Base-by-base conservation (phyloP, 2,329 filamentous ascomycete species). In the Alternaria metachromatica region DNA sequence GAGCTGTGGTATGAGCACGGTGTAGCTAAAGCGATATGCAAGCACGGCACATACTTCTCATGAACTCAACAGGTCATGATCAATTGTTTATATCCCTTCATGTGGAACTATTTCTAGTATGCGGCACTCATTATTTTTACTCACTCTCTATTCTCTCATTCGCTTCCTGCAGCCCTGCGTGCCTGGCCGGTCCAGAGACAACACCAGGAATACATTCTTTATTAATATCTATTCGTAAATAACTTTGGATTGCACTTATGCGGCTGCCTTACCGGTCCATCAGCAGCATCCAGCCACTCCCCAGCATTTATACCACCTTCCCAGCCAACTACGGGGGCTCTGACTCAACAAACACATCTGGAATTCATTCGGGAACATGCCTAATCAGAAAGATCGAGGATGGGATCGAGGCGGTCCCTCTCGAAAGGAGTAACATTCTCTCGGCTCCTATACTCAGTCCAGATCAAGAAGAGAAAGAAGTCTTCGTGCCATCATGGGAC, bases 391-490 rank as follows among this genome's bases (percentile, higher is more conserved):
- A 66, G 20, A 65, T 76, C 11, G 71, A 71, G 26, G 70, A 75
- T 64, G 76, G 75, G n/a, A 71, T 77, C 20, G 75, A 78, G 53
- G 63, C 76, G 0, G 74, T 78, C 8, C 76, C 76, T 1, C 60
- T 78, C 28, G 76, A 78, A 53, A 64, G 70, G 25, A 66, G 66
- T 23, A 72, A 74, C 23, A 60, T 61, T 13, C 62, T 63, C 9
- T 73, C 69, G n/a, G 70, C 65, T 10, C 76, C 75, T 13, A 75
- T 74, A 43, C 62, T 76, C 9, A 72, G 72, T 13, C 74, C 72
- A 11, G 66, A 68, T 9, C 59, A 67, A 13, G 67, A 72, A 23
- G 75, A 77, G 55, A 77, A 76, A 37, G 76, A 78, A 43, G 69
- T 76, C 4, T 68, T 74, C 10, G 63, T 68, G 3, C 18, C 41